Evolutionary conservation across 164 flowering plant genomes (phyloP).

Genomic region (Umbilicus rupestris): DNA sequence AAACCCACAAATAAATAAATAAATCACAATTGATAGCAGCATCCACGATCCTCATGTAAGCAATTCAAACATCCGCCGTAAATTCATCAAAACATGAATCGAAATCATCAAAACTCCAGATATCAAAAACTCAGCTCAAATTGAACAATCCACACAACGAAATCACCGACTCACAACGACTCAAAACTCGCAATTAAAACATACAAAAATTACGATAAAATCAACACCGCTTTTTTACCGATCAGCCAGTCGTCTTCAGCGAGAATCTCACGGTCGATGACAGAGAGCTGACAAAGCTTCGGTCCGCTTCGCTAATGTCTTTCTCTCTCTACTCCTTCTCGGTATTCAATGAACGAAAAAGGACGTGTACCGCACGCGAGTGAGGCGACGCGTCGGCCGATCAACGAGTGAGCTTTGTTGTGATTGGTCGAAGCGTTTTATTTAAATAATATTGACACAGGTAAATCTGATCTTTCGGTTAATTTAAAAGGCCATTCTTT

Average conservation of each 20-base stretch:
- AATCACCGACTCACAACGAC: not conserved
- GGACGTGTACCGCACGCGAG: constrained; percentile 6
- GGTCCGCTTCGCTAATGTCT: not conserved
- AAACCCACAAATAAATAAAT: not conserved
- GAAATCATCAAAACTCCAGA: not conserved
- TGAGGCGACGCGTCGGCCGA: not conserved
- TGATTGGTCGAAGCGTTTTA: not conserved
- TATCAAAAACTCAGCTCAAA: not conserved
- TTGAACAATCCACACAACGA: not conserved
- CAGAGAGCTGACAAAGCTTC: not conserved
- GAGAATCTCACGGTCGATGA: not conserved
- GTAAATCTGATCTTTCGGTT: not conserved
- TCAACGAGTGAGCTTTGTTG: not conserved
- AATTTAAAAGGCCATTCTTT: not conserved
- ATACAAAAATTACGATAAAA: not conserved
- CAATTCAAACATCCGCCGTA: not conserved
- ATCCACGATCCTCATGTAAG: not conserved
- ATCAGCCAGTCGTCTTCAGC: not conserved
- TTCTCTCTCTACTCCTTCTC: not conserved
- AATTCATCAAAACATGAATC: too few relatives aligned
- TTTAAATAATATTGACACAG: not conserved
- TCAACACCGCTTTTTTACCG: not conserved
- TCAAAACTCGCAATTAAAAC: not conserved
- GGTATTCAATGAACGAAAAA: not conserved
- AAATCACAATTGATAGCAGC: not conserved